Percentiles rank a stretch among this genome's conserved stretches.
phyloP scores from a whole-genome alignment of 441 rosid genomes.

The Metrosideros polymorpha region DNA sequence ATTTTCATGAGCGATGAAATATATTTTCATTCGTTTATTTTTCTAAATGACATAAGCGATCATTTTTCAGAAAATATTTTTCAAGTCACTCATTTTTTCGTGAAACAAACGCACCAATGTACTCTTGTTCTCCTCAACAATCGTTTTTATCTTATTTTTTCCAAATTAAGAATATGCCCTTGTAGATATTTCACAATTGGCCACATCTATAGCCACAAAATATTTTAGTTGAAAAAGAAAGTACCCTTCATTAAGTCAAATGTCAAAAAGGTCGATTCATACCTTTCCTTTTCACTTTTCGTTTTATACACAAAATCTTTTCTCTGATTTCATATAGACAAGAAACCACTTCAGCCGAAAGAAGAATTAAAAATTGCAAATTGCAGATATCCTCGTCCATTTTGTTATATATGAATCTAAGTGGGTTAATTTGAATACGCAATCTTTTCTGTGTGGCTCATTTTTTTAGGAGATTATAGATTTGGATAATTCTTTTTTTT shows the following conservation, averaged over 20 bases:
- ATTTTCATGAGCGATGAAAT: too few relatives aligned
- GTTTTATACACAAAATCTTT: neutral
- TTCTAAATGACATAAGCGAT: too few relatives aligned
- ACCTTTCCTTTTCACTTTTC: neutral
- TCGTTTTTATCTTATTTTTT: neutral
- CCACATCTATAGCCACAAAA: neutral
- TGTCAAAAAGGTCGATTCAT: neutral
- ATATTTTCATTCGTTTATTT: too few relatives aligned
- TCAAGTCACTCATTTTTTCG: too few relatives aligned
- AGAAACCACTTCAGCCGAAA: neutral
- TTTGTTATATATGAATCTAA: neutral
- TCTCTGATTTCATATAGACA: neutral
- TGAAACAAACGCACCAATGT: neutral
- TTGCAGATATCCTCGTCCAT: neutral
- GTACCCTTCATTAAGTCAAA: neutral
- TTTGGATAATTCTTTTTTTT: neutral
- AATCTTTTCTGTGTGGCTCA: neutral
- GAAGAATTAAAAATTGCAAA: neutral
- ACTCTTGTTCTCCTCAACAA: too few relatives aligned
- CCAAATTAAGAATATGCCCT: neutral
- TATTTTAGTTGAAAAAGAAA: neutral
- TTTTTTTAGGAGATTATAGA: neutral
- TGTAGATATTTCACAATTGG: neutral
- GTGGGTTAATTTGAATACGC: neutral
- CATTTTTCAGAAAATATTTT: too few relatives aligned